Conservation (phyloP, 2,329 filamentous ascomycete species). For the Gnomoniopsis sp. region DNA sequence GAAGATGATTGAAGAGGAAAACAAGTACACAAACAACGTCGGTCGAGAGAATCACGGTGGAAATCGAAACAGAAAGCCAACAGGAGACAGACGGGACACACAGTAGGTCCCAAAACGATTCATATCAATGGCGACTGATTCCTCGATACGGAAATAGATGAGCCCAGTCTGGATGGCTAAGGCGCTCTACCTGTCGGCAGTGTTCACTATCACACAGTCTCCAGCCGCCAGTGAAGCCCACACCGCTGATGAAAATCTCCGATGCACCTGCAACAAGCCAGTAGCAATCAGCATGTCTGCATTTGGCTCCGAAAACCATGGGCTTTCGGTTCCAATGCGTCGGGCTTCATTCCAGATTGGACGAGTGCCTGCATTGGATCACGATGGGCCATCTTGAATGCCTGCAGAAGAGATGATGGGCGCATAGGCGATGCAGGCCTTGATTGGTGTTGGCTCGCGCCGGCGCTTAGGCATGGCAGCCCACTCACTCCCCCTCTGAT, state of each 20-base stretch:
- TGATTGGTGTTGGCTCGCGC: conserved; percentile 16
- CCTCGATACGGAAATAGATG: background rate
- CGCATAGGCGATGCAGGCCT: background rate
- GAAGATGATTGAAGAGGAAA: background rate
- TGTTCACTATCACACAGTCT: conserved; percentile 18
- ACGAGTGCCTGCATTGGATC: conserved; percentile 6
- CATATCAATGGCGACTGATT: conserved; percentile 13
- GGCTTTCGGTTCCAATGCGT: conserved; percentile 2
- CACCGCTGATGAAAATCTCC: background rate
- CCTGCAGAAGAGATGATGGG: conserved; percentile 2
- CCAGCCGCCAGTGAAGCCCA: conserved; percentile 13
- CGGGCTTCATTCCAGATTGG: conserved; percentile 9
- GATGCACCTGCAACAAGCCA: conserved; percentile 2
- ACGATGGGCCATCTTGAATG: background rate
- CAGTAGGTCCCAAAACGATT: background rate
- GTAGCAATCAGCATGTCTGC: background rate
- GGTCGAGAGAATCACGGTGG: background rate
- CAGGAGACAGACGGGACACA: background rate
- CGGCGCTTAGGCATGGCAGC: conserved; percentile 12
- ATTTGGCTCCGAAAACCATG: background rate
- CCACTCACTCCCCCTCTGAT: background rate
- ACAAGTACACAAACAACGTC: background rate
- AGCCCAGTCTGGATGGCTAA: background rate
- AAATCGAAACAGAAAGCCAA: background rate
- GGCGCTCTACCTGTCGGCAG: conserved; percentile 11